Evolutionary conservation across 2,329 filamentous ascomycete species (phyloP).

Genomic region (Pleurostoma richardsiae): DNA sequence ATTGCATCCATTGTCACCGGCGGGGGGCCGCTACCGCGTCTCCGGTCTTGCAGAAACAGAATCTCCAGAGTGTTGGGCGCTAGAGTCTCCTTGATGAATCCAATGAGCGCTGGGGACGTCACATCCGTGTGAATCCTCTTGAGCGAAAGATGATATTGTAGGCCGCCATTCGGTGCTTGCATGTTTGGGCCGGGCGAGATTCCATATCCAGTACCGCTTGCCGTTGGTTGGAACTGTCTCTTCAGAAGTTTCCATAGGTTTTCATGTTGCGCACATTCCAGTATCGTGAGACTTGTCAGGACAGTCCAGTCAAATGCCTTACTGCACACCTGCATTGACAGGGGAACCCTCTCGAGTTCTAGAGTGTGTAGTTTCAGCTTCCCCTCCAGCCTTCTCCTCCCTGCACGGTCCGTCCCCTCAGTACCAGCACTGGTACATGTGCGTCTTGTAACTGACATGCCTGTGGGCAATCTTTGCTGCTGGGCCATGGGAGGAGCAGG

Average conservation of each 20-base stretch:
- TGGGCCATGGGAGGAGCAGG: neutral
- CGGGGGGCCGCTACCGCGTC: conserved; percentile 37
- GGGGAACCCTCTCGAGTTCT: conserved; percentile 68
- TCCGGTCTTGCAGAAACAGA: conserved; percentile 68
- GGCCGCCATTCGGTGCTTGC: conserved; percentile 20
- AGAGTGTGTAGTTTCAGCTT: conserved; percentile 65
- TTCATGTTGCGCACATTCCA: conserved; percentile 69
- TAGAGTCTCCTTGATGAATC: conserved; percentile 72
- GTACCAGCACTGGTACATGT: neutral
- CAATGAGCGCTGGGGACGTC: conserved; percentile 63
- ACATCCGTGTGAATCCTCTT: conserved; percentile 73
- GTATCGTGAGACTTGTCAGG: conserved; percentile 66
- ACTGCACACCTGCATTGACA: conserved; percentile 68
- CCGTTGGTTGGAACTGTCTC: conserved; percentile 50
- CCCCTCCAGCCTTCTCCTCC: conserved; percentile 40
- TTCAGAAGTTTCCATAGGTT: conserved; percentile 70
- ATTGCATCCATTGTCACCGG: conserved; percentile 64
- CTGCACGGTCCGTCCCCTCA: conserved; percentile 4
- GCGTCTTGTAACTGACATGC: neutral
- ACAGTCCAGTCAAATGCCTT: conserved; percentile 70
- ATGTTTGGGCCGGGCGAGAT: conserved; percentile 15
- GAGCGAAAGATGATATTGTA: conserved; percentile 59
- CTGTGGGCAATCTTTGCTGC: neutral
- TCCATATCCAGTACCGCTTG: conserved; percentile 18
- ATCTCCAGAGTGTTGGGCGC: conserved; percentile 76